phyloP scores from a whole-genome alignment of 208 protist genomes.

The Leishmania lainsoni region DNA sequence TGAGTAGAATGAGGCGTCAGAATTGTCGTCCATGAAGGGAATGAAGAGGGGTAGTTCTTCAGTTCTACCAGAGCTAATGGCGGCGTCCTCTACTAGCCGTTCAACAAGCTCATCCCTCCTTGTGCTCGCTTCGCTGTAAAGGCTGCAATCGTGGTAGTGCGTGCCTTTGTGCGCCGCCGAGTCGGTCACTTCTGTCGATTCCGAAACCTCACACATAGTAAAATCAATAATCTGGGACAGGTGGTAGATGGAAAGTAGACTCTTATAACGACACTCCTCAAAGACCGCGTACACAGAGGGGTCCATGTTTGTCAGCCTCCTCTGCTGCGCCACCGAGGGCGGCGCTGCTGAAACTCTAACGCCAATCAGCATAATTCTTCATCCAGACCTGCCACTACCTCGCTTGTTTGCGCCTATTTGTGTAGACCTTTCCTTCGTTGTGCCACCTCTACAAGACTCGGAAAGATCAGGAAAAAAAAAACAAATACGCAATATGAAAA shows the following conservation, averaged over 20 bases:
- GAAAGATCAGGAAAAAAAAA: not conserved
- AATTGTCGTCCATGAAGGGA: not conserved
- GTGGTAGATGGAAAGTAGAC: slow-evolving; percentile 3
- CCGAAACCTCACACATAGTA: slow-evolving; percentile 13
- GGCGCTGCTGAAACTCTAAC: not conserved
- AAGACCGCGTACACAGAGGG: slow-evolving; percentile 18
- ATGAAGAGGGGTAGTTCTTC: slow-evolving; percentile 15
- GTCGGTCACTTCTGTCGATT: not conserved
- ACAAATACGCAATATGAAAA: not conserved
- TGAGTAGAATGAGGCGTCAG: not conserved
- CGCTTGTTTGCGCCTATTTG: not conserved
- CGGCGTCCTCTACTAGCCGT: not conserved
- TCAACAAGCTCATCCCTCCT: not conserved
- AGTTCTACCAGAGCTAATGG: not conserved
- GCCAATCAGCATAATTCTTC: not conserved
- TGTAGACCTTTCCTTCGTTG: not conserved
- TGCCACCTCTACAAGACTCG: not conserved
- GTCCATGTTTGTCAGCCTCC: slow-evolving; percentile 5
- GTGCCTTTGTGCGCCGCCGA: not conserved
- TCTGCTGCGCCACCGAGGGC: not conserved
- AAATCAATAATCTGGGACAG: slow-evolving; percentile 11
- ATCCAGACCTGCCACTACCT: not conserved
- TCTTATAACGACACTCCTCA: slow-evolving; percentile 22
- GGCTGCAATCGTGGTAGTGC: not conserved
- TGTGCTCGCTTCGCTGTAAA: not conserved